Base-by-base conservation (phyloP, 176 grass and related monocot species). In the Stipa capillata region DNA sequence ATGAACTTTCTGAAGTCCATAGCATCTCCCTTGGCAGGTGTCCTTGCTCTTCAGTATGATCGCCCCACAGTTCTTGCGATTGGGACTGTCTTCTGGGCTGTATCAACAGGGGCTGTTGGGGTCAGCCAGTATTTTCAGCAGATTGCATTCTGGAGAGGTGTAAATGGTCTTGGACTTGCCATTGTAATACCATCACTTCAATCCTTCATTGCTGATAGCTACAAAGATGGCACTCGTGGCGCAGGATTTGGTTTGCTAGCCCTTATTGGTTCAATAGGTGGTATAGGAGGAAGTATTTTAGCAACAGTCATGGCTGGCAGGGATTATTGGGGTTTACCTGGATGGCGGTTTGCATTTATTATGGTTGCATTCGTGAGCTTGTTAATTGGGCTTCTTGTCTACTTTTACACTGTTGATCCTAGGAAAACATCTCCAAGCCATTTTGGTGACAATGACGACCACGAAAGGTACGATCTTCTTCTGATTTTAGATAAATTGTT, bases 131-230 rank as follows among this genome's bases (percentile, higher is more conserved):
- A 87, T 74, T 92, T 95, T 77, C 71, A 79, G 54, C 88, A 98
- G 65, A 84, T 94, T 72, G 89, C 92, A 49, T 87, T 99, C 58
- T 99, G 92, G 96, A 88, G 96, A 89, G 92, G 90, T 77, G 81
- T 94, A 79, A 99, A 99, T 89, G 96, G 96, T 82, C 50, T 99
- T 73, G 92, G 96, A 32, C 88, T 99, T 69, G 92, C 96, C 51
- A 95, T 99, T 75, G 96, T 99, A 13, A 95, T 99, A 69, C 92
- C 92, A 1, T 84, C 92, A 20, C 90, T 99, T 32, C 90, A 94
- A 73, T 99, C 96, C 32, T 99, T 95, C 84, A 91, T 99, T 54
- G 96, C 92, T 61, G 92, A 99, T 88, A 99, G 96, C 76, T 98
- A 98, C 65, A 90, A 69, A 79, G 96, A 94, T 74, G 90, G 90